phyloP scores from a whole-genome alignment of 2,329 filamentous ascomycete genomes.

The Lecanoromycetidae sp. region DNA sequence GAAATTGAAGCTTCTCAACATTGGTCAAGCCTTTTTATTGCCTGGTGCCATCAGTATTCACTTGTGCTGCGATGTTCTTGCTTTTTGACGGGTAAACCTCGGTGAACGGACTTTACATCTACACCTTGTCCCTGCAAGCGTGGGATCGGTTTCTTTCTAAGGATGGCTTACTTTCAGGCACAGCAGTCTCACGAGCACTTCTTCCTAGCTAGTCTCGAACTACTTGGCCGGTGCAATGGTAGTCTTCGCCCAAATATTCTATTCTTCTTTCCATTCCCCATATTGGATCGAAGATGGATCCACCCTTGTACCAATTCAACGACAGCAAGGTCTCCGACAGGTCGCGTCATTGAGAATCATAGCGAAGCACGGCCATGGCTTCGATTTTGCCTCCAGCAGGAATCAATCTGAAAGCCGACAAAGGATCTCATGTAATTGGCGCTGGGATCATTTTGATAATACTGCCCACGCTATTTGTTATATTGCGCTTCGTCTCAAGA shows the following conservation, averaged over 20 bases:
- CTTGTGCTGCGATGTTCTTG: too few relatives aligned
- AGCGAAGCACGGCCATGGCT: background rate
- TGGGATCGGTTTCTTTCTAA: too few relatives aligned
- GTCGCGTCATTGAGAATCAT: background rate
- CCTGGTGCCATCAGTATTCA: too few relatives aligned
- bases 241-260: background rate
- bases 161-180: too few relatives aligned
- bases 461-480: constrained; percentile 12
- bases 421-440: constrained; percentile 8
- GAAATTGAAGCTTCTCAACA: too few relatives aligned
- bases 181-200: too few relatives aligned
- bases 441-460: constrained; percentile 10
- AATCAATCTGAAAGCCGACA: constrained; percentile 10
- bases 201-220: too few relatives aligned
- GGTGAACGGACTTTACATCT: too few relatives aligned
- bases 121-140: too few relatives aligned
- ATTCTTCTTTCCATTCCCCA: background rate
- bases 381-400: constrained; percentile 5
- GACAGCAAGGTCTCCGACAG: background rate
- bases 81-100: too few relatives aligned
- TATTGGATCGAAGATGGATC: background rate
- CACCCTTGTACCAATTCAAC: background rate
- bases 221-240: background rate
- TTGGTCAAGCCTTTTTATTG: too few relatives aligned
- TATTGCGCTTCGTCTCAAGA: constrained; percentile 8